Conservation (phyloP, 805 yeast genomes). For the Geotrichum ghanense region DNA sequence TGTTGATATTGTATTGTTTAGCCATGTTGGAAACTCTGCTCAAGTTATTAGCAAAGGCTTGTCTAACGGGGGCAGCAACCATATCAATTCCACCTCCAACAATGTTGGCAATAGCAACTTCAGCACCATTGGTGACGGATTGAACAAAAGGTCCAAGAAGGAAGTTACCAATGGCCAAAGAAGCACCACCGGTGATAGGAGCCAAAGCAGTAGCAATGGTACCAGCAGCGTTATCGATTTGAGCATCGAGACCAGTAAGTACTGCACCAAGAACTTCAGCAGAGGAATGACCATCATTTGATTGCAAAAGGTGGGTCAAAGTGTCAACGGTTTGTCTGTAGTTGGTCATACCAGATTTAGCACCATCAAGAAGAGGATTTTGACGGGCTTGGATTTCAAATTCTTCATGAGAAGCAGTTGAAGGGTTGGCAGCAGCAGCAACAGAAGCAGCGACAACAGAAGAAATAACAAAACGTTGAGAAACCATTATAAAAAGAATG, state of each 20-base stretch:
- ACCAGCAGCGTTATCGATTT: slow-evolving; percentile 15
- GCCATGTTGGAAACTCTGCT: slow-evolving; percentile 1
- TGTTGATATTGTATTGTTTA: no score
- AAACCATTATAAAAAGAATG: no score
- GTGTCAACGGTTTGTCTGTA: slow-evolving; percentile 13
- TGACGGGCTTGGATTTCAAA: not conserved
- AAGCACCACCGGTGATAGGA: slow-evolving; percentile 11
- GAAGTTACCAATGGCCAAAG: slow-evolving; percentile 6
- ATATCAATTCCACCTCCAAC: slow-evolving; percentile 11
- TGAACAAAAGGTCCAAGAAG: slow-evolving; percentile 16
- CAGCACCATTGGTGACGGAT: slow-evolving; percentile 16
- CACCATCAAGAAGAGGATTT: slow-evolving; percentile 6
- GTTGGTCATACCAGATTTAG: slow-evolving; percentile 11
- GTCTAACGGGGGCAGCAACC: slow-evolving; percentile 8
- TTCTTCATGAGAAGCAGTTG: not conserved
- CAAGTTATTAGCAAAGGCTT: not conserved
- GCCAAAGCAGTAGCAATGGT: slow-evolving; percentile 7
- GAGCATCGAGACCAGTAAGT: slow-evolving; percentile 16
- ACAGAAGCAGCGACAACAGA: no score
- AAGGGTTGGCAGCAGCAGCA: not conserved
- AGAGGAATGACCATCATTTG: slow-evolving; percentile 6
- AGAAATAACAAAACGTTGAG: no score
- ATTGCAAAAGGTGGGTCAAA: not conserved
- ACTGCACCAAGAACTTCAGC: slow-evolving; percentile 11
- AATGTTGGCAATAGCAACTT: slow-evolving; percentile 14